These are phyloP conservation scores for Trichoderma atrobrunneum DNA, from an alignment of 2,329 filamentous ascomycete species.

Conservation along the genomic window DNA sequence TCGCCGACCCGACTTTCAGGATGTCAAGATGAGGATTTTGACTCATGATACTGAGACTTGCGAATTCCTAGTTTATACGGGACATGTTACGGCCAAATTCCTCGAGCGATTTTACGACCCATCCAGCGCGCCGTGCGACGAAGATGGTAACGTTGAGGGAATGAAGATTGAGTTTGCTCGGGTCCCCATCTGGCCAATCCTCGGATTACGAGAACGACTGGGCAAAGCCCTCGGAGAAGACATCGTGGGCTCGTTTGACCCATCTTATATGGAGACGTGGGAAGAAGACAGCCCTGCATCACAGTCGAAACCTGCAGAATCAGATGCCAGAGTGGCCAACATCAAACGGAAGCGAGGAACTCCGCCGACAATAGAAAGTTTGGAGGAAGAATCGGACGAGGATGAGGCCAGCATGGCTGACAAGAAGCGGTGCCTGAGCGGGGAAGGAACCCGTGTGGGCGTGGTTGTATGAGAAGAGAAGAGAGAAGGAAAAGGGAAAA, in stretches of 20 bases:
- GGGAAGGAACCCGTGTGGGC: slow-evolving; percentile 30
- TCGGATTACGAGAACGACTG: slow-evolving; percentile 54
- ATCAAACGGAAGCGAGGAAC: slow-evolving; percentile 37
- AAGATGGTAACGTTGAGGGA: slow-evolving; percentile 30
- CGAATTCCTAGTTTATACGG: slow-evolving; percentile 54
- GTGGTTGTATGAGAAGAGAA: slow-evolving; percentile 29
- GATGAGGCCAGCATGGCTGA: slow-evolving; percentile 29
- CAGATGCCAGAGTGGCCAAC: slow-evolving; percentile 18
- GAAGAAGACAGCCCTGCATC: slow-evolving; percentile 30
- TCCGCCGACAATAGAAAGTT: slow-evolving; percentile 39
- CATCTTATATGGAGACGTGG: slow-evolving; percentile 45
- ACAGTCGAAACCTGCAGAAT: slow-evolving; percentile 26
- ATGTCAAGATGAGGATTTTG: slow-evolving; percentile 51
- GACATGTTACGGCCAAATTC: slow-evolving; percentile 47
- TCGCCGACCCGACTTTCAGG: slow-evolving; percentile 38
- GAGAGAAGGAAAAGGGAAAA: not conserved
- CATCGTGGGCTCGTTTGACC: slow-evolving; percentile 44
- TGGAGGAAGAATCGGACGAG: slow-evolving; percentile 38
- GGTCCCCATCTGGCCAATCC: slow-evolving; percentile 53
- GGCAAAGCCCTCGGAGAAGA: slow-evolving; percentile 52
- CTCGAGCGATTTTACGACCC: slow-evolving; percentile 51
- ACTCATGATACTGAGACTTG: slow-evolving; percentile 48
- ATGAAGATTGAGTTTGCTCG: slow-evolving; percentile 48
- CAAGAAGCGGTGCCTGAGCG: slow-evolving; percentile 35
- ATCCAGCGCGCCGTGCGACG: slow-evolving; percentile 35